Percentiles rank a stretch among this genome's conserved stretches.
Conservation (phyloP, 805 yeast species). For the Maudiozyma serrabonitensis region DNA sequence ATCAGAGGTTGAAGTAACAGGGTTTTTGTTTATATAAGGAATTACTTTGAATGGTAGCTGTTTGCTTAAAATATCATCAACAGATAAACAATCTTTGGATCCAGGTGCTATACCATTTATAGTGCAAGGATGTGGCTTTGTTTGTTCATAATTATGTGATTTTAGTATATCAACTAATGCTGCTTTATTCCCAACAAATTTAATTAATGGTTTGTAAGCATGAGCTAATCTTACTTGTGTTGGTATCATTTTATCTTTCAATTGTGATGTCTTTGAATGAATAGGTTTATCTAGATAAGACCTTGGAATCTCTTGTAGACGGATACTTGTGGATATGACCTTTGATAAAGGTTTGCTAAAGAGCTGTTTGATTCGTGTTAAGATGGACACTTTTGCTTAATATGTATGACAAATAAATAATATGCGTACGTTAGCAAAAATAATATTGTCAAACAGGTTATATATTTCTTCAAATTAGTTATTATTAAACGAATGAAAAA, state of each 20-base stretch:
- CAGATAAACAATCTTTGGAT: slow-evolving; percentile 19
- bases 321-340: neutral
- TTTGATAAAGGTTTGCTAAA: neutral
- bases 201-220: slow-evolving; percentile 59
- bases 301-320: neutral
- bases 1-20: neutral
- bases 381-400: slow-evolving; percentile 2
- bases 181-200: slow-evolving; percentile 80
- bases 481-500: too few species aligned
- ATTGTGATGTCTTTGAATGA: neutral
- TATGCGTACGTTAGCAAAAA: too few species aligned
- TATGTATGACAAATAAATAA: neutral
- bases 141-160: slow-evolving; percentile 23
- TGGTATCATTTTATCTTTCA: slow-evolving; percentile 3
- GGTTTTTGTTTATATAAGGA: slow-evolving; percentile 30
- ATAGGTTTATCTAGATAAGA: neutral
- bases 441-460: too few species aligned
- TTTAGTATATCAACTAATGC: slow-evolving; percentile 23
- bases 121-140: slow-evolving; percentile 23
- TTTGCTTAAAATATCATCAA: slow-evolving; percentile 15
- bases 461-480: too few species aligned
- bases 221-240: slow-evolving; percentile 18
- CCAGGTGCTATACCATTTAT: slow-evolving; percentile 23
- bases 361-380: slow-evolving; percentile 1
- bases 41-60: slow-evolving; percentile 34